Percentiles rank a stretch among this genome's conserved stretches.
phyloP scores from a whole-genome alignment of 768 basidiomycete species.

The Boletus rex-veris region DNA sequence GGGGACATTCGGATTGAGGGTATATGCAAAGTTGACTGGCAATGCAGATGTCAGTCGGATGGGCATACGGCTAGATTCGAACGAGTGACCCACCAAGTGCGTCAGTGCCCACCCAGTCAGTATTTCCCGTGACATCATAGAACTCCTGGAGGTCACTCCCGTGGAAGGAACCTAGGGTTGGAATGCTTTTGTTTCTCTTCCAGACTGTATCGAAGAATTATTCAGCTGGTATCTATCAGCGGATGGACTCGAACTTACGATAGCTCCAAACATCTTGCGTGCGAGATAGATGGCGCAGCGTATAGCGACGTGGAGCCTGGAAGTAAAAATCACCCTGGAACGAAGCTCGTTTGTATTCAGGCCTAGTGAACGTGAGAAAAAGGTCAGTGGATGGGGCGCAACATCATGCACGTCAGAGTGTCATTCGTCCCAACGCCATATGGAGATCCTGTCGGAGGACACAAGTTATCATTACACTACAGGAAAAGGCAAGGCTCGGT shows the following conservation, averaged over 20 bases:
- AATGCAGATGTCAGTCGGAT: background rate
- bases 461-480: background rate
- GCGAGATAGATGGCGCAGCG: slow-evolving; percentile 5
- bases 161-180: slow-evolving; percentile 19
- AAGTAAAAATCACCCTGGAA: slow-evolving; percentile 18
- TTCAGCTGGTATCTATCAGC: background rate
- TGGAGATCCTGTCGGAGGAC: slow-evolving; percentile 20
- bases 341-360: background rate
- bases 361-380: background rate
- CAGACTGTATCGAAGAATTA: slow-evolving; percentile 1
- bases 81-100: slow-evolving; percentile 1
- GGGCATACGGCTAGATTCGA: background rate
- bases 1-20: slow-evolving; percentile 5
- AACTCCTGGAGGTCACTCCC: slow-evolving; percentile 16
- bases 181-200: background rate
- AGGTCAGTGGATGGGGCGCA: too few relatives aligned
- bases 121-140: slow-evolving; percentile 3
- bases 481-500: too few relatives aligned
- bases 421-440: slow-evolving; percentile 24
- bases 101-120: slow-evolving; percentile 15
- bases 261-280: slow-evolving; percentile 15
- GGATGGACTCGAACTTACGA: background rate
- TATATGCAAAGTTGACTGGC: slow-evolving; percentile 18
- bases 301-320: slow-evolving; percentile 3
- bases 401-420: slow-evolving; percentile 2